Base-by-base conservation (phyloP, 352 stramenopile species). In the Pythium phragmitis region DNA sequence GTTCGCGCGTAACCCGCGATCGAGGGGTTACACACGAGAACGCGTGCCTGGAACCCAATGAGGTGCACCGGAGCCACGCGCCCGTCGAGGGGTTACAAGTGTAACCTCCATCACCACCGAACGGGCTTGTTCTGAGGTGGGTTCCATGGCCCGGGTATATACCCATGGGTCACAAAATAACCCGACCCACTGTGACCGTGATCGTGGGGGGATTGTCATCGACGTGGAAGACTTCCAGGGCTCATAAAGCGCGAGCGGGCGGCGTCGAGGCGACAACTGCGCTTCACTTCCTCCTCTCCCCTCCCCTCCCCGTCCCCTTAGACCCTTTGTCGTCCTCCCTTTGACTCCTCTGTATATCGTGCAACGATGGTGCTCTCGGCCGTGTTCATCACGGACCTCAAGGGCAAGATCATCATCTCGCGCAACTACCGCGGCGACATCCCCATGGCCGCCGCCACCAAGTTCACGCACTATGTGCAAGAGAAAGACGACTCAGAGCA, bases 381-480 rank as follows among this genome's bases (percentile, higher is more conserved):
- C 23, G 91, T 99, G 57, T 99, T 99, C 84, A 98, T 99, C 74
- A 99, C 97, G 63, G 97, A 99, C 78, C 80, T 99, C 26, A 98
- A 98, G 76, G 97, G 97, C 45, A 99, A 99, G 82, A 94, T 99
- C 52, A 98, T 99, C 63, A 99, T 99, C 76, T 98, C 92, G 66
- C 90, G 98, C 60, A 99, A 99, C 80, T 99, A 99, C 76, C 89
- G 97, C 43, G 98, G 97, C 23, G 98, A 99, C 78, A 98, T 99
- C 67, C 95, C 97, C 45, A 95, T 99, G 74, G 89, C 86, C 0
- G 90, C 94, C 4, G 89, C 85, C 3, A 75, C 94, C 68, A 96
- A 89, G 73, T 97, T 97, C 68, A 93, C 85, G 68, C 79, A 86
- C 52, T 95, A 97, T 66, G 88, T 98, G 45, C 88, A 97, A 72